A percentile compares a stretch with the other conserved stretches of the same genome.
These are phyloP conservation scores for Quercus aquifolioides DNA, from an alignment of 306 rosid species.

Conservation along the genomic window DNA sequence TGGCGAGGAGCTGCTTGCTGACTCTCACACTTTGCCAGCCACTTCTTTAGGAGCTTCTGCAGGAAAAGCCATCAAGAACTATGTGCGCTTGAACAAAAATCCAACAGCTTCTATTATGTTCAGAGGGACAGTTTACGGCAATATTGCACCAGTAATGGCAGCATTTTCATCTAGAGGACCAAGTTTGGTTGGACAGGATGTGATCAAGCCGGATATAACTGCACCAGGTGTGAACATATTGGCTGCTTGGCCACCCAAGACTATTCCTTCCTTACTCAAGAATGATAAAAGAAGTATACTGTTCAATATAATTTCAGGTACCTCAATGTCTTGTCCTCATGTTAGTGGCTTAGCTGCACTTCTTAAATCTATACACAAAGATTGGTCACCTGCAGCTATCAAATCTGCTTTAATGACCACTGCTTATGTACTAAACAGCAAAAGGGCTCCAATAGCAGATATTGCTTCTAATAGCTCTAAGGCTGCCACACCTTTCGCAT, in stretches of 20 bases:
- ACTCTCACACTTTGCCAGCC: slow-evolving; percentile 59
- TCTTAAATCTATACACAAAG: slow-evolving; percentile 43
- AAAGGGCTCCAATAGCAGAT: slow-evolving; percentile 40
- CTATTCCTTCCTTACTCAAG: slow-evolving; percentile 39
- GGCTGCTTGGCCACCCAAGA: slow-evolving; percentile 69
- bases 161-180: slow-evolving; percentile 84
- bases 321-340: slow-evolving; percentile 89
- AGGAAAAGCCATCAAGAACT: slow-evolving; percentile 31
- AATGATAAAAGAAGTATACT: slow-evolving; percentile 53
- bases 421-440: slow-evolving; percentile 51
- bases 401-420: slow-evolving; percentile 82
- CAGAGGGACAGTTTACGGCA: slow-evolving; percentile 49
- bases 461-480: slow-evolving; percentile 18
- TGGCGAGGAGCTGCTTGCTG: slow-evolving; percentile 72
- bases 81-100: slow-evolving; percentile 1
- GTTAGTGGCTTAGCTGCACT: slow-evolving; percentile 68
- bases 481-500: slow-evolving; percentile 55
- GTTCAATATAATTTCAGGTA: slow-evolving; percentile 66
- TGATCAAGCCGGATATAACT: slow-evolving; percentile 73
- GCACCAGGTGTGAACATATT: slow-evolving; percentile 82
- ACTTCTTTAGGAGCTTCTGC: slow-evolving; percentile 61
- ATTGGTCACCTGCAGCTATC: slow-evolving; percentile 68
- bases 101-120: slow-evolving; percentile 54
- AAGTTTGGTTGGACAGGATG: slow-evolving; percentile 34
- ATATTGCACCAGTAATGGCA: slow-evolving; percentile 55